Conservation (phyloP, 176 grass and related monocot species). For the barley (Hordeum vulgare) region MorexV3_pseudomolecules_assembly NC_058524.1:276239684-276240183, state of each 20-base stretch:
- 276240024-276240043: too few relatives aligned
- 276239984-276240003: too few relatives aligned
- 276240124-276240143: constrained; percentile 97
- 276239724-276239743: too few relatives aligned
- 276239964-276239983: too few relatives aligned
- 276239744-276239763: too few relatives aligned
- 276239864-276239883: not conserved
- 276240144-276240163: constrained; percentile 98
- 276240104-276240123: constrained; percentile 12
- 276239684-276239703: too few relatives aligned
- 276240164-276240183: constrained; percentile 69
- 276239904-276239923: not conserved
- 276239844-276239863: not conserved
- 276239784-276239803: not conserved
- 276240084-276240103: not conserved
- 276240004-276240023: too few relatives aligned
- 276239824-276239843: not conserved
- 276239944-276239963: too few relatives aligned
- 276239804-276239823: not conserved
- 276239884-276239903: not conserved
- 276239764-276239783: too few relatives aligned
- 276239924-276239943: not conserved
- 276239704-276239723: too few relatives aligned
- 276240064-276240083: not conserved
- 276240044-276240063: not conserved